Conservation (phyloP, 78 protist species). For the Tieghemostelium lacteum region DNA sequence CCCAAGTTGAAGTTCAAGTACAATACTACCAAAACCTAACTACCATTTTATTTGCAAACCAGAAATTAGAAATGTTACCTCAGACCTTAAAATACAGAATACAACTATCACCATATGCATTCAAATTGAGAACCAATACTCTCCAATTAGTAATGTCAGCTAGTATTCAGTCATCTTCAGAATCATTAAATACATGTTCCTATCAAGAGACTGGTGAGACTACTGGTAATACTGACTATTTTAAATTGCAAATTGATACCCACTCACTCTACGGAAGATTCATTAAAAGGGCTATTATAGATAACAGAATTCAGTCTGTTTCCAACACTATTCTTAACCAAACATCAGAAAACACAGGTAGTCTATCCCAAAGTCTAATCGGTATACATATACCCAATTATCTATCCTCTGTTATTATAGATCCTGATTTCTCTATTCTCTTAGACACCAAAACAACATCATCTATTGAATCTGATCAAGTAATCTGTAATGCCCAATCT, state of each 20-base stretch:
- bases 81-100: slow-evolving; percentile 16
- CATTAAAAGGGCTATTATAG: background rate
- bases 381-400: slow-evolving; percentile 16
- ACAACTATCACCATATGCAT: background rate
- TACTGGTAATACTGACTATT: background rate
- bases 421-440: slow-evolving; percentile 6
- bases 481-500: too few relatives aligned
- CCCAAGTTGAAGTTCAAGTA: background rate
- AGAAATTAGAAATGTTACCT: background rate
- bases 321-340: background rate
- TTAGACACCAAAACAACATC: background rate
- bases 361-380: background rate
- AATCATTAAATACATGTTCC: background rate
- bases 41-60: slow-evolving; percentile 1
- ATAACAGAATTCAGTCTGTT: background rate
- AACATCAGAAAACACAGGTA: background rate
- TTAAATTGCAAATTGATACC: background rate
- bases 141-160: background rate
- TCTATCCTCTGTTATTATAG: background rate
- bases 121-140: background rate
- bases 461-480: too few relatives aligned
- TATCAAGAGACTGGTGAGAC: background rate
- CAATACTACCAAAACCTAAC: background rate
- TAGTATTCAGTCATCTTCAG: background rate
- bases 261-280: background rate